phyloP scores from a whole-genome alignment of 805 yeast genomes.

The Zygosaccharomyces pseudorouxii region DNA sequence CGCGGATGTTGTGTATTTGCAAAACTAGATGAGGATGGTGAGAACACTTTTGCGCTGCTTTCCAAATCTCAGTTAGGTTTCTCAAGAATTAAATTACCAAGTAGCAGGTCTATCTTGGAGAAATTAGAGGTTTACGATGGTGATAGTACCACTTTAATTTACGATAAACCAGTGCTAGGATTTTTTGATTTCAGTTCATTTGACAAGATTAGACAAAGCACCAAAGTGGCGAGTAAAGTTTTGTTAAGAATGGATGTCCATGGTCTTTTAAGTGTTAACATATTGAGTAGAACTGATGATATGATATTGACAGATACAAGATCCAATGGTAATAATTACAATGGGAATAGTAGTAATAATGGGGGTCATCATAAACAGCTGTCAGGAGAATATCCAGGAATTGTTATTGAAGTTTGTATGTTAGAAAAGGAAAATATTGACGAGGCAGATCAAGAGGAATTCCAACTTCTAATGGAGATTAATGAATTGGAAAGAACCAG shows the following conservation, averaged over 20 bases:
- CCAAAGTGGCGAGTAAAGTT: slow-evolving; percentile 48
- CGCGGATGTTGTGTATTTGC: slow-evolving; percentile 48
- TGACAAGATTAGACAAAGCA: slow-evolving; percentile 45
- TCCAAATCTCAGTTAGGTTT: slow-evolving; percentile 72
- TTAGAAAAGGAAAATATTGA: slow-evolving; percentile 34
- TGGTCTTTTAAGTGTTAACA: slow-evolving; percentile 46
- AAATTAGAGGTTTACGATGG: slow-evolving; percentile 43
- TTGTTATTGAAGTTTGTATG: slow-evolving; percentile 38
- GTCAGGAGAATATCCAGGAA: slow-evolving; percentile 39
- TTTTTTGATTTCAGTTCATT: slow-evolving; percentile 48
- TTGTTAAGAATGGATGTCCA: slow-evolving; percentile 50
- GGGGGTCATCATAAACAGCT: slow-evolving; percentile 13
- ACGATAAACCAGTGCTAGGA: slow-evolving; percentile 38
- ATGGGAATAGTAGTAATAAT: not conserved
- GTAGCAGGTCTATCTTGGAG: slow-evolving; percentile 56
- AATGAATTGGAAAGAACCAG: slow-evolving; percentile 9
- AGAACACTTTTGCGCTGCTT: slow-evolving; percentile 42
- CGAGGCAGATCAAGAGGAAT: slow-evolving; percentile 22
- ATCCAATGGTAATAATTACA: slow-evolving; percentile 7
- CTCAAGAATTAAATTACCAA: slow-evolving; percentile 63
- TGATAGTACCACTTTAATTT: slow-evolving; percentile 20
- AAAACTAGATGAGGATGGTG: slow-evolving; percentile 29
- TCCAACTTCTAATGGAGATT: slow-evolving; percentile 26
- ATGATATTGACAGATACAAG: slow-evolving; percentile 23
- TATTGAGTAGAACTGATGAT: slow-evolving; percentile 38